These are phyloP conservation scores for Castanea crenata DNA, from an alignment of 306 rosid genomes.

Conservation along the genomic window DNA sequence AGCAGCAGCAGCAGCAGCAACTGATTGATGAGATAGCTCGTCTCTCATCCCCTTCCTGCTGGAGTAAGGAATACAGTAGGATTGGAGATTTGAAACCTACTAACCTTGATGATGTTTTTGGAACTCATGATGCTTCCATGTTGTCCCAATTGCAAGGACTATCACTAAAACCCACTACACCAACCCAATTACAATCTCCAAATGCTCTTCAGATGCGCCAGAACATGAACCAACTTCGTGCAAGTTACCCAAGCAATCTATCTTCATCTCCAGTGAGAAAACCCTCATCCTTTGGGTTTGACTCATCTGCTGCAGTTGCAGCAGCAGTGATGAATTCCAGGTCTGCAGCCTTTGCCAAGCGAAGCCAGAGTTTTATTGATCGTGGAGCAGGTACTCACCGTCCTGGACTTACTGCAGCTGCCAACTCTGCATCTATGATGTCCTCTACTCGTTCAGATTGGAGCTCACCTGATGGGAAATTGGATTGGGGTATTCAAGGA, in stretches of 20 bases:
- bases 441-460: conserved; percentile 71
- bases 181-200: conserved; percentile 63
- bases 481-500: conserved; percentile 91
- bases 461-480: conserved; percentile 79
- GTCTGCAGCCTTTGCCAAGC: conserved; percentile 83
- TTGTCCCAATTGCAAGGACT: conserved; percentile 70
- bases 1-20: conserved; percentile 66
- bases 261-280: conserved; percentile 81
- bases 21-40: conserved; percentile 88
- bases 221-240: conserved; percentile 88
- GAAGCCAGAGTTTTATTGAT: conserved; percentile 95
- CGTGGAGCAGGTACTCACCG: conserved; percentile 61
- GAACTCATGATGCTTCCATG: conserved; percentile 62
- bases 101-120: conserved; percentile 82
- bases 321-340: conserved; percentile 96
- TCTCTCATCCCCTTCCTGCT: conserved; percentile 78
- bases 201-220: conserved; percentile 71
- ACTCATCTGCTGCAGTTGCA: conserved; percentile 79
- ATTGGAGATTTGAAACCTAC: conserved; percentile 74
- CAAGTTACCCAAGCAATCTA: conserved; percentile 75
- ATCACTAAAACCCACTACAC: conserved; percentile 50
- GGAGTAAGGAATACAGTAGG: conserved; percentile 51
- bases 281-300: conserved; percentile 63
- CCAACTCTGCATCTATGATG: conserved; percentile 54
- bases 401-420: conserved; percentile 47